Evolutionary conservation across 1,139 yeast genomes (phyloP), one percentile per base, ranked within the genome.

Genomic region (Hemisphaericaspora xylofermentans): DNA sequence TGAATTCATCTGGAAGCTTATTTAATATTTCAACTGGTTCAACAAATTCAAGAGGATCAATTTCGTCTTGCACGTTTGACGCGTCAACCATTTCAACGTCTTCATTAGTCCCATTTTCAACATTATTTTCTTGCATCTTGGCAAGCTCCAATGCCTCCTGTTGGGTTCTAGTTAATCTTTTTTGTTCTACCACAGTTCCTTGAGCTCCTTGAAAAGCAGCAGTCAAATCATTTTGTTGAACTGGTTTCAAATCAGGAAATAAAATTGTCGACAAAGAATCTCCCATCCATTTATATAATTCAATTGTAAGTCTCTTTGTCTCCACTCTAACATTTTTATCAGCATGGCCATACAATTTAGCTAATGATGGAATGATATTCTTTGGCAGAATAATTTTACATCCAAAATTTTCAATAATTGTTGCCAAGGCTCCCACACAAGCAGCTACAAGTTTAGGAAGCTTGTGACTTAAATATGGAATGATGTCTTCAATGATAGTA

Each of bases 271-370:
- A 80, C 38, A 88, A 67, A 0, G 81, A 70, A 22, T 73, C 79
- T 3, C 94, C 95, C 60, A 86, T 75, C 87, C 95, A 87, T 47
- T 80, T 77, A 59, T 84, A 82, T 21, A 91, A 58, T 45, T 82
- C 88, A 2, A 88, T 80, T 0, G 91, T 72, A 48, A 93, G 68
- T 36, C 74, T 72, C 7, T 84, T 76, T 2, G 96, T 80, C 56
- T 88, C 96, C 1, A 82, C 79, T 56, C 98, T 77, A 6, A 94
- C 97, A 45, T 78, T 87, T 51, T 78, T 79, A 63, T 94, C 98
- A 2, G 96, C 89, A 59, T 91, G 96, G 3, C 80, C 83, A 57
- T 89, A 89, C 39, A 89, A 61, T 52, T 82, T 83, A 2, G 88
- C 80, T 28, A 93, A 64, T 3, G 63, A 64, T 24, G 82, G 79